These are phyloP conservation scores for Botrytis elliptica DNA, from an alignment of 2,329 filamentous ascomycete genomes.

Conservation along the genomic window DNA sequence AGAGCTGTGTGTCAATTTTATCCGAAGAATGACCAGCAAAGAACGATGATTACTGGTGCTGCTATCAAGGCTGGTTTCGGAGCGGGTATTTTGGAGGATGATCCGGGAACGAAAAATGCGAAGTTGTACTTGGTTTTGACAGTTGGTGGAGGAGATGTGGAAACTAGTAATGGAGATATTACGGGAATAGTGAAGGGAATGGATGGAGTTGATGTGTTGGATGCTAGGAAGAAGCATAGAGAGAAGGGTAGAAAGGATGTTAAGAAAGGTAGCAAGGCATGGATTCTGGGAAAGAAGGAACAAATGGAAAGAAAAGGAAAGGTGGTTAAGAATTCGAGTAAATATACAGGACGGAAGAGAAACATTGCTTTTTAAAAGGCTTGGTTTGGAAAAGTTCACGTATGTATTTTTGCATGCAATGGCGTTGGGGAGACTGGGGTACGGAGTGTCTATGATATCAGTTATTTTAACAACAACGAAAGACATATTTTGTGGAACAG, in stretches of 20 bases:
- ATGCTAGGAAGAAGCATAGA: constrained; percentile 57
- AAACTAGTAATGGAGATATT: constrained; percentile 64
- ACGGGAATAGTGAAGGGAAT: constrained; percentile 86
- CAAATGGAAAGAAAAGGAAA: constrained; percentile 95
- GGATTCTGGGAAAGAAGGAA: constrained; percentile 84
- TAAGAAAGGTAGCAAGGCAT: constrained; percentile 80
- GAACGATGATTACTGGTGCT: constrained; percentile 86
- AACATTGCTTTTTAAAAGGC: constrained; percentile 66
- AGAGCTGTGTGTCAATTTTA: constrained; percentile 97
- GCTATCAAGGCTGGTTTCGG: constrained; percentile 94
- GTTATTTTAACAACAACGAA: constrained; percentile 1
- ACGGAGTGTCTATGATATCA: constrained; percentile 25
- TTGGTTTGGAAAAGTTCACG: background rate
- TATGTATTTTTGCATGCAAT: constrained; percentile 29
- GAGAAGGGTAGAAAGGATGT: constrained; percentile 51
- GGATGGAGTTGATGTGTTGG: constrained; percentile 81
- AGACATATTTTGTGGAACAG: background rate
- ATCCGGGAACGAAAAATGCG: constrained; percentile 91
- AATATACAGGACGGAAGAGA: constrained; percentile 90
- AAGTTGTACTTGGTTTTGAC: constrained; percentile 97
- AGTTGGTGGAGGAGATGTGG: constrained; percentile 63
- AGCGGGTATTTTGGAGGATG: constrained; percentile 90
- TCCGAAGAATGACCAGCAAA: constrained; percentile 89
- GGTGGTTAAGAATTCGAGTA: constrained; percentile 86
- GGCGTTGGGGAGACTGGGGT: constrained; percentile 31